These are phyloP conservation scores for Paradendryphiella salina DNA, from an alignment of 2,329 filamentous ascomycete species.

Conservation along the genomic window DNA sequence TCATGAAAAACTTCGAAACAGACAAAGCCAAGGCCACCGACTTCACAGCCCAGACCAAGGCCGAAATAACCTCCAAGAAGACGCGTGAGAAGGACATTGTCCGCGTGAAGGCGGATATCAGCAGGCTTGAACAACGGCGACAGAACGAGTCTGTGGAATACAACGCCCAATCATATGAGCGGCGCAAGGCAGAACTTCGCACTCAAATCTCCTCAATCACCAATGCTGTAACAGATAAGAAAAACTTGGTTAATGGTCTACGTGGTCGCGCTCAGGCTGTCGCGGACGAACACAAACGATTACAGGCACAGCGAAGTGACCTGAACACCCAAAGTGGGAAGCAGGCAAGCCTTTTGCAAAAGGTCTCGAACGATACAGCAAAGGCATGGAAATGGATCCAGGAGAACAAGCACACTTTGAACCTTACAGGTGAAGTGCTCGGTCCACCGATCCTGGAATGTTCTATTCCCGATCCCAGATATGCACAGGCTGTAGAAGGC, in stretches of 20 bases:
- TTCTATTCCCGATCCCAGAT: constrained; percentile 72
- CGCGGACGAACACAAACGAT: constrained; percentile 35
- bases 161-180: constrained; percentile 70
- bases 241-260: constrained; percentile 44
- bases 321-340: constrained; percentile 46
- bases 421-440: constrained; percentile 76
- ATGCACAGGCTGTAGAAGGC: constrained; percentile 64
- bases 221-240: constrained; percentile 47
- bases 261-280: constrained; percentile 15
- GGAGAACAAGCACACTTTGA: constrained; percentile 59
- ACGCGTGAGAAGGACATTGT: constrained; percentile 38
- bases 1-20: constrained; percentile 41
- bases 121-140: constrained; percentile 63
- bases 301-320: constrained; percentile 15
- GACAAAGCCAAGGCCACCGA: constrained; percentile 47
- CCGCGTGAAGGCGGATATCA: constrained; percentile 56
- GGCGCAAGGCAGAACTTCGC: constrained; percentile 66
- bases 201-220: constrained; percentile 55
- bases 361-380: constrained; percentile 64
- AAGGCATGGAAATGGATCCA: constrained; percentile 82
- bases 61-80: constrained; percentile 51
- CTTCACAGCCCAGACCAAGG: constrained; percentile 49
- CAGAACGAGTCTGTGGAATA: constrained; percentile 68
- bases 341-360: constrained; percentile 63
- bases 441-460: constrained; percentile 81